These are phyloP conservation scores for Fusarium pilosicola DNA, from an alignment of 2,329 filamentous ascomycete genomes.

Conservation along the genomic window DNA sequence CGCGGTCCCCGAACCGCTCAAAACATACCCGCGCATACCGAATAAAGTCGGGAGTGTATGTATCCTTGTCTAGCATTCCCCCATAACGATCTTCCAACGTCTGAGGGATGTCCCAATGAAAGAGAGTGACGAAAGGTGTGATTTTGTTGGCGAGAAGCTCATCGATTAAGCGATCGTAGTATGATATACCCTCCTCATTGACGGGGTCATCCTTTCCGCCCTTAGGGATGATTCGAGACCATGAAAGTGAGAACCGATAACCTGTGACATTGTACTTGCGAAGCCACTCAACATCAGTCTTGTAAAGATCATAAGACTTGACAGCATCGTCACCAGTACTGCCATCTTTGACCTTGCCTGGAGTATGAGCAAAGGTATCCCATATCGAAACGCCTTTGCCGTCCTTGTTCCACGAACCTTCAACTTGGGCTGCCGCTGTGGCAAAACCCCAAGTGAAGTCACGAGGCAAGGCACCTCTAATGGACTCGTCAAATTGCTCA, in stretches of 20 bases:
- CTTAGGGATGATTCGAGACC: constrained; percentile 72
- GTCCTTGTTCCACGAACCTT: constrained; percentile 55
- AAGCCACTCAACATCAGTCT: constrained; percentile 64
- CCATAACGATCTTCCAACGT: constrained; percentile 35
- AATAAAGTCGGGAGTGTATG: constrained; percentile 34
- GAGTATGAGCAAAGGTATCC: constrained; percentile 53
- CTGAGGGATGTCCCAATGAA: constrained; percentile 71
- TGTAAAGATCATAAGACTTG: constrained; percentile 53
- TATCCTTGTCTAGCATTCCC: constrained; percentile 35
- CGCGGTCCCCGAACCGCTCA: constrained; percentile 35
- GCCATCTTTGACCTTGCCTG: constrained; percentile 52
- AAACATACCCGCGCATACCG: constrained; percentile 40
- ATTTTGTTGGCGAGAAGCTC: constrained; percentile 64
- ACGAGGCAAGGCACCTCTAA: constrained; percentile 12
- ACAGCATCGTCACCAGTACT: constrained; percentile 53
- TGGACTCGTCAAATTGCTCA: constrained; percentile 14
- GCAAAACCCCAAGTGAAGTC: constrained; percentile 51
- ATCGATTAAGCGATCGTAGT: constrained; percentile 69
- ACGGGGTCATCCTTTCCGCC: constrained; percentile 71
- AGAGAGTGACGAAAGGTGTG: constrained; percentile 69
- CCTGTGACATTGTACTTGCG: constrained; percentile 67
- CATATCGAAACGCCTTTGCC: constrained; percentile 55
- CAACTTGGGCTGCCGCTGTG: constrained; percentile 53
- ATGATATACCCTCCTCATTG: constrained; percentile 67
- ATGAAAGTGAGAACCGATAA: constrained; percentile 72